Percentiles rank a stretch among this genome's conserved stretches.
phyloP scores from a whole-genome alignment of 179 eudicot genomes.

The Carnegiea gigantea region DNA sequence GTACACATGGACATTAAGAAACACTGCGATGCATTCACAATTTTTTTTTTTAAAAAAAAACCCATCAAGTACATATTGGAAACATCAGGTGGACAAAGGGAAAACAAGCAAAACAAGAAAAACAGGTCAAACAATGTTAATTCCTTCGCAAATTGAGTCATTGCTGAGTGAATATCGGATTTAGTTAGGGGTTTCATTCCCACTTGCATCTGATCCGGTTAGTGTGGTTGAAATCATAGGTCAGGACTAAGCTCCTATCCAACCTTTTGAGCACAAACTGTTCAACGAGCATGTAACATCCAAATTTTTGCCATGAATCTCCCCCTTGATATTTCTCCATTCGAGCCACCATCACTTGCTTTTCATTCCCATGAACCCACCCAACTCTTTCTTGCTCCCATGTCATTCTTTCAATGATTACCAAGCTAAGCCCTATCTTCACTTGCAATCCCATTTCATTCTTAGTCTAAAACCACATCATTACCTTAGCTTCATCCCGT shows the following conservation, averaged over 20 bases:
- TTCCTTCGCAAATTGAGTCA: background rate
- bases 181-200: background rate
- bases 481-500: slow-evolving; percentile 30
- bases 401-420: slow-evolving; percentile 44
- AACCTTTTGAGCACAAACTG: slow-evolving; percentile 1
- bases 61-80: background rate
- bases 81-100: background rate
- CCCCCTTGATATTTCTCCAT: slow-evolving; percentile 31
- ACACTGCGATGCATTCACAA: background rate
- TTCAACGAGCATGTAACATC: slow-evolving; percentile 42
- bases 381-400: slow-evolving; percentile 57
- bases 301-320: slow-evolving; percentile 48
- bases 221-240: slow-evolving; percentile 2
- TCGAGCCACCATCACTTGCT: slow-evolving; percentile 36
- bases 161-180: background rate
- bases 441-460: slow-evolving; percentile 17
- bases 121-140: background rate
- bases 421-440: slow-evolving; percentile 41
- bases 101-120: background rate
- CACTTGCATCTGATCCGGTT: slow-evolving; percentile 1
- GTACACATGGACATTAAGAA: background rate
- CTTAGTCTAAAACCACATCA: slow-evolving; percentile 39
- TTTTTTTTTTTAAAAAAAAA: too few species aligned
- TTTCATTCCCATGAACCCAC: slow-evolving; percentile 37
- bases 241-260: slow-evolving; percentile 2